phyloP scores from a whole-genome alignment of 1,284 basidiomycete species.

The Tremellales sp. region DNA sequence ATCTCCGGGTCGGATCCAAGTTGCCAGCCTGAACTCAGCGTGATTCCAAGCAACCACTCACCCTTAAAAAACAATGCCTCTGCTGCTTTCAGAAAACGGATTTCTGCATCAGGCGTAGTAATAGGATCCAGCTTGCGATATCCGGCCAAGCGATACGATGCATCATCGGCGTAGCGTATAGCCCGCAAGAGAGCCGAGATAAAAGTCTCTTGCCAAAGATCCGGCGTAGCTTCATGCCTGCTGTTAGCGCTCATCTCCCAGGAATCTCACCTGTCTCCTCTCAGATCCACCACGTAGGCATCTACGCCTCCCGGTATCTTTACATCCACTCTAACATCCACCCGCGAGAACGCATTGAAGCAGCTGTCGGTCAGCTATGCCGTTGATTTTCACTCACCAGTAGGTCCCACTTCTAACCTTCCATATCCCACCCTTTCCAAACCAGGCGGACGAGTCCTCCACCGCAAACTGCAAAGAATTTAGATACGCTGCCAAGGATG shows the following conservation, averaged over 20 bases:
- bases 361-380: constrained; percentile 56
- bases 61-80: constrained; percentile 89
- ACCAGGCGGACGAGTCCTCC: constrained; percentile 89
- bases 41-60: constrained; percentile 34
- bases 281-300: constrained; percentile 88
- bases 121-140: constrained; percentile 96
- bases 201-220: constrained; percentile 97
- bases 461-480: constrained; percentile 95
- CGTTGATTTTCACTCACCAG: constrained; percentile 59
- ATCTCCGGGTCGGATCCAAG: constrained; percentile 98
- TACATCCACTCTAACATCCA: constrained; percentile 95
- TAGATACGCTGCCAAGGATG: constrained; percentile 94
- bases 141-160: constrained; percentile 83
- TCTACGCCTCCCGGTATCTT: constrained; percentile 97
- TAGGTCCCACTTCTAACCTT: constrained; percentile 92
- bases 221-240: constrained; percentile 85
- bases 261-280: constrained; percentile 76
- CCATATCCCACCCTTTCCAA: constrained; percentile 80
- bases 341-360: constrained; percentile 96
- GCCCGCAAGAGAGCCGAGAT: constrained; percentile 87
- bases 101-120: constrained; percentile 79
- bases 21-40: constrained; percentile 72
- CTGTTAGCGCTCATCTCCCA: background rate
- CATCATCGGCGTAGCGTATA: constrained; percentile 93
- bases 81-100: constrained; percentile 84